A percentile compares a stretch with the other conserved stretches of the same genome.
Evolutionary conservation across 495 filamentous ascomycete species (phyloP).

Genomic region (Talaromyces liani): DNA sequence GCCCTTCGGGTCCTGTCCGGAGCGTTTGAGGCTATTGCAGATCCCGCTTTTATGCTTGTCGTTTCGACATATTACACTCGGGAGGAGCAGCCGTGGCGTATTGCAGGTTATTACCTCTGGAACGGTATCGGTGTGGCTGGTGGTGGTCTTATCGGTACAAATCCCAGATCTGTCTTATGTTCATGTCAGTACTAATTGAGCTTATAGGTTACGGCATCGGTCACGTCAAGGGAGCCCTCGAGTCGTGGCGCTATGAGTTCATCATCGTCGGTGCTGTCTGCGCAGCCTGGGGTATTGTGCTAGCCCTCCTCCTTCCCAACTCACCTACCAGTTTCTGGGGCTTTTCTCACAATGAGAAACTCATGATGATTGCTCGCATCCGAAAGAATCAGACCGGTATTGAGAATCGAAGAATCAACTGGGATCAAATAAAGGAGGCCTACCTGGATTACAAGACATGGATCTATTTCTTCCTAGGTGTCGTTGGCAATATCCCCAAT

Average conservation of each 20-base stretch:
- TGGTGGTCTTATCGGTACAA: constrained; percentile 21
- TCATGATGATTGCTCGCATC: constrained; percentile 44
- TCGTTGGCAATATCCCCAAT: constrained; percentile 32
- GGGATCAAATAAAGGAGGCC: constrained; percentile 40
- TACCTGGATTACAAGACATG: constrained; percentile 41
- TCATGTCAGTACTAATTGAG: not conserved
- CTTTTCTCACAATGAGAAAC: constrained; percentile 34
- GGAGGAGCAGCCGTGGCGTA: constrained; percentile 14
- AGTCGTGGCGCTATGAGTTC: constrained; percentile 29
- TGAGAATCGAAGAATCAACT: constrained; percentile 46
- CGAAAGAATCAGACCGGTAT: constrained; percentile 48
- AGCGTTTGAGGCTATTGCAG: constrained; percentile 23
- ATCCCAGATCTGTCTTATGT: not conserved
- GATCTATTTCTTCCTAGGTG: constrained; percentile 27
- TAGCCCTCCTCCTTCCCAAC: constrained; percentile 41
- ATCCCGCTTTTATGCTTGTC: constrained; percentile 23
- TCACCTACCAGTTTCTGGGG: constrained; percentile 35
- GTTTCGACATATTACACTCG: constrained; percentile 12
- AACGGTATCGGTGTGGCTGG: constrained; percentile 44
- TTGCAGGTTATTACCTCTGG: constrained; percentile 9
- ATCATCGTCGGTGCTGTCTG: constrained; percentile 26
- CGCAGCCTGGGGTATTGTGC: constrained; percentile 27
- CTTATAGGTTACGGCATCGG: constrained; percentile 37
- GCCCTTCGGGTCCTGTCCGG: constrained; percentile 25
- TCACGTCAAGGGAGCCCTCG: constrained; percentile 22